These are phyloP conservation scores for Globisporangium iwayamae DNA, from an alignment of 352 stramenopile species.

Conservation along the genomic window DNA sequence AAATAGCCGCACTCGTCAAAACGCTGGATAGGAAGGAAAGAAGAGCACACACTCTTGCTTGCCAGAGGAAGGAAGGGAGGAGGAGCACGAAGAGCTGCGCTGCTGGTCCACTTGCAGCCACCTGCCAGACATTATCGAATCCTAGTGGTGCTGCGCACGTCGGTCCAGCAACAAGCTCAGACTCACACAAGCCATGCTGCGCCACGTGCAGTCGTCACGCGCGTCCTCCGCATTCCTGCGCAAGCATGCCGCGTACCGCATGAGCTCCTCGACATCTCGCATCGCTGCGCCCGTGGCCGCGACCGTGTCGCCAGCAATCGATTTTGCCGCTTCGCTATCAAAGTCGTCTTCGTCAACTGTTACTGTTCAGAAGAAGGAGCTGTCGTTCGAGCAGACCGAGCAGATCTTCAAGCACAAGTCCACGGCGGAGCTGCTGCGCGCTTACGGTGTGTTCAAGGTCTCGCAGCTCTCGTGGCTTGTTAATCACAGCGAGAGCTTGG, in stretches of 20 bases:
- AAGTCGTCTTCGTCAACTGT: slow-evolving; percentile 66
- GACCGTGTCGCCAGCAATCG: slow-evolving; percentile 11
- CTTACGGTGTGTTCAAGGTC: slow-evolving; percentile 83
- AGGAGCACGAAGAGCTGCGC: neutral
- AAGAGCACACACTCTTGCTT: slow-evolving; percentile 2
- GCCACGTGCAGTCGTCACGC: slow-evolving; percentile 9
- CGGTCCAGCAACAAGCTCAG: neutral
- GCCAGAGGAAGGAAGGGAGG: neutral
- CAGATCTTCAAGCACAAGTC: slow-evolving; percentile 81
- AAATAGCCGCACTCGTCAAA: slow-evolving; percentile 11
- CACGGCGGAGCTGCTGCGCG: slow-evolving; percentile 82
- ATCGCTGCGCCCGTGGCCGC: slow-evolving; percentile 11
- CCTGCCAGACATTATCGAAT: slow-evolving; percentile 3
- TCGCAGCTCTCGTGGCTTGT: slow-evolving; percentile 88
- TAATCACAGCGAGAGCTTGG: slow-evolving; percentile 80
- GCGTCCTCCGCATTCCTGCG: neutral
- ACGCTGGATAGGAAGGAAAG: slow-evolving; percentile 9
- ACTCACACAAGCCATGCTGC: slow-evolving; percentile 9
- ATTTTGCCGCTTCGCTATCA: slow-evolving; percentile 6
- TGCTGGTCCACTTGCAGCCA: neutral
- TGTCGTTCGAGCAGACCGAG: slow-evolving; percentile 79
- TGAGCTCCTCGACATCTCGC: slow-evolving; percentile 18
- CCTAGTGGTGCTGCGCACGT: slow-evolving; percentile 1
- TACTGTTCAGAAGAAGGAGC: slow-evolving; percentile 10
- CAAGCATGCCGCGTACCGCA: slow-evolving; percentile 4